Evolutionary conservation across 2,329 filamentous ascomycete genomes (phyloP).

Genomic region (Penicillium sclerotiorum): DNA sequence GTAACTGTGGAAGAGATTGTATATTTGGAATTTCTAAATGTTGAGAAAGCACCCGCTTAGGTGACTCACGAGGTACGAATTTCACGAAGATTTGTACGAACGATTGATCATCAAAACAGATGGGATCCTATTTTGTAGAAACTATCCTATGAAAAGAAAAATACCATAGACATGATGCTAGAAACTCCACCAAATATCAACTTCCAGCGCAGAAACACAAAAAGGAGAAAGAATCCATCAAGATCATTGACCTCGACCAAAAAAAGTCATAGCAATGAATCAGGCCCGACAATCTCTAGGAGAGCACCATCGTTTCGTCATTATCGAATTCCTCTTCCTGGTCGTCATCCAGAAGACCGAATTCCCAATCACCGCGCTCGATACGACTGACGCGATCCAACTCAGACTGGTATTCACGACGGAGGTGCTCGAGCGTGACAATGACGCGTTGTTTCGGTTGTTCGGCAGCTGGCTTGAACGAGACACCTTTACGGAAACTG

Average conservation of each 20-base stretch:
- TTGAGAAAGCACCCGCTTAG: too few relatives aligned
- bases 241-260: neutral
- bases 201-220: conserved; percentile 13
- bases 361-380: conserved; percentile 85
- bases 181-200: conserved; percentile 17
- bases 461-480: conserved; percentile 17
- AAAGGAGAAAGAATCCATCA: conserved; percentile 4
- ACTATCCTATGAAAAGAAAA: conserved; percentile 15
- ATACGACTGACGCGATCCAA: conserved; percentile 86
- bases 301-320: conserved; percentile 41
- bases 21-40: too few relatives aligned
- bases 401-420: conserved; percentile 87
- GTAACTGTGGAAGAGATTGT: too few relatives aligned
- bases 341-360: conserved; percentile 51
- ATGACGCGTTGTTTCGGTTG: conserved; percentile 67
- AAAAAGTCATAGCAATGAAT: neutral
- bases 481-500: conserved; percentile 9
- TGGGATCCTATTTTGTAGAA: conserved; percentile 20
- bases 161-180: conserved; percentile 13
- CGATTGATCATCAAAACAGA: neutral
- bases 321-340: conserved; percentile 32
- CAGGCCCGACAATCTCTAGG: conserved; percentile 15
- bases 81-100: neutral
- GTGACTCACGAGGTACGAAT: too few relatives aligned
- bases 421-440: conserved; percentile 80